These are phyloP conservation scores for Hyaloscypha hepaticicola DNA, from an alignment of 495 filamentous ascomycete species.

Conservation along the genomic window DNA sequence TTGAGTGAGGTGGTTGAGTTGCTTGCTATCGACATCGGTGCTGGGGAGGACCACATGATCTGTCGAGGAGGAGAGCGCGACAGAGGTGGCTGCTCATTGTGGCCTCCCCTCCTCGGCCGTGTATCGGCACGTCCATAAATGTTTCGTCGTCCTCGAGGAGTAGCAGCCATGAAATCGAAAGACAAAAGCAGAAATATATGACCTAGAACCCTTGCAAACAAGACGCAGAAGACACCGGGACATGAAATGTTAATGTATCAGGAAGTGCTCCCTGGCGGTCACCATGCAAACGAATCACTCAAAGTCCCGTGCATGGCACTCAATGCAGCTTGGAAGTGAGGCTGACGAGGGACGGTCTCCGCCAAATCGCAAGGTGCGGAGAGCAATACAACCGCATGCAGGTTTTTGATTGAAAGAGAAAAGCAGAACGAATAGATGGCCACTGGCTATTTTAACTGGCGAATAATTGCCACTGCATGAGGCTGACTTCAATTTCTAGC, in stretches of 20 bases:
- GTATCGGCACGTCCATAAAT: slow-evolving; percentile 15
- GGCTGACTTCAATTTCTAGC: slow-evolving; percentile 14
- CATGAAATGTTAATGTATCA: not conserved
- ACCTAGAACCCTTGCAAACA: slow-evolving; percentile 13
- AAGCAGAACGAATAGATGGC: not conserved
- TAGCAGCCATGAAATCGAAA: slow-evolving; percentile 23
- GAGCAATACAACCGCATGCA: not conserved
- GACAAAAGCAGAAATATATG: slow-evolving; percentile 5
- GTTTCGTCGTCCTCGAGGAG: slow-evolving; percentile 20
- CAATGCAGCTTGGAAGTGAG: not conserved
- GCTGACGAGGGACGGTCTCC: not conserved
- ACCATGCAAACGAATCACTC: not conserved
- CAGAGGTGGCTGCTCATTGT: slow-evolving; percentile 5
- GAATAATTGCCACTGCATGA: slow-evolving; percentile 10
- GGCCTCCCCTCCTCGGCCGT: slow-evolving; percentile 10
- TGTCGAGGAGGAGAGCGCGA: slow-evolving; percentile 18
- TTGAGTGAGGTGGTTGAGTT: not conserved
- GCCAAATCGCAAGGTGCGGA: not conserved
- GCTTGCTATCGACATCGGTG: slow-evolving; percentile 1
- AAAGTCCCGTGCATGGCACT: not conserved
- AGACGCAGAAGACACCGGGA: not conserved
- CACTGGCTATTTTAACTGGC: not conserved
- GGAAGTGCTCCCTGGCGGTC: not conserved
- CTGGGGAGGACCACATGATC: not conserved
- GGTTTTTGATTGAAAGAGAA: slow-evolving; percentile 1